Evolutionary conservation across 2,329 filamentous ascomycete species (phyloP).

Genomic region (Scopulariopsis brevicaulis): DNA sequence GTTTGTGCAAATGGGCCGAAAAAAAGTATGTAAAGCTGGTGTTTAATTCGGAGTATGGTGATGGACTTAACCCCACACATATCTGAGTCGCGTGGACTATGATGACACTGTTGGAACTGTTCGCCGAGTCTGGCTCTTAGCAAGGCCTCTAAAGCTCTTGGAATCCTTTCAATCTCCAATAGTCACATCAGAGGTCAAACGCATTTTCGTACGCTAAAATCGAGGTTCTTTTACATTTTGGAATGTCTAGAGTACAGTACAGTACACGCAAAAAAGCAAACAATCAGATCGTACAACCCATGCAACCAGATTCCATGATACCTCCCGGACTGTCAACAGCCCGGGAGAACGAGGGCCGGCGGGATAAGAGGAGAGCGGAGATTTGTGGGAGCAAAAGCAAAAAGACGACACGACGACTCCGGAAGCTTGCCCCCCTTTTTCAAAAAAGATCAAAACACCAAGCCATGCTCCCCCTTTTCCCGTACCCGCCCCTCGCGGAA

Average conservation of each 20-base stretch:
- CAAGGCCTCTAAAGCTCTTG: too few species aligned
- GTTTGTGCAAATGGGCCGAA: too few species aligned
- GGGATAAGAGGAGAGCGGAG: constrained; percentile 1
- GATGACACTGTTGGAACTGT: too few species aligned
- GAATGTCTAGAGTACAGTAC: neutral
- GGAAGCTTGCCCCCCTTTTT: neutral
- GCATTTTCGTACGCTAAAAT: neutral
- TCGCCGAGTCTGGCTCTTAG: too few species aligned
- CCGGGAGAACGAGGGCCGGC: neutral
- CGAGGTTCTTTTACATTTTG: neutral
- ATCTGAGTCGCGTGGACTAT: too few species aligned
- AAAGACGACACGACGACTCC: neutral
- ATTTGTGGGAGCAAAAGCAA: neutral
- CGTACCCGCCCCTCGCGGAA: neutral
- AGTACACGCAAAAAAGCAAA: neutral
- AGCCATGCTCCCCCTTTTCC: neutral
- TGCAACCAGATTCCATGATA: neutral
- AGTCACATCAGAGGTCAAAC: neutral
- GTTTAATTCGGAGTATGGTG: too few species aligned
- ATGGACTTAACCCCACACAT: too few species aligned
- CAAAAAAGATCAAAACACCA: constrained; percentile 4
- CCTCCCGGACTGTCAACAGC: neutral
- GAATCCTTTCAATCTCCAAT: too few species aligned
- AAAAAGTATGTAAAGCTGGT: too few species aligned
- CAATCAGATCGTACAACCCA: neutral